These are phyloP conservation scores for Leccinum truebloodii DNA, from an alignment of 768 basidiomycete genomes.

Conservation along the genomic window DNA sequence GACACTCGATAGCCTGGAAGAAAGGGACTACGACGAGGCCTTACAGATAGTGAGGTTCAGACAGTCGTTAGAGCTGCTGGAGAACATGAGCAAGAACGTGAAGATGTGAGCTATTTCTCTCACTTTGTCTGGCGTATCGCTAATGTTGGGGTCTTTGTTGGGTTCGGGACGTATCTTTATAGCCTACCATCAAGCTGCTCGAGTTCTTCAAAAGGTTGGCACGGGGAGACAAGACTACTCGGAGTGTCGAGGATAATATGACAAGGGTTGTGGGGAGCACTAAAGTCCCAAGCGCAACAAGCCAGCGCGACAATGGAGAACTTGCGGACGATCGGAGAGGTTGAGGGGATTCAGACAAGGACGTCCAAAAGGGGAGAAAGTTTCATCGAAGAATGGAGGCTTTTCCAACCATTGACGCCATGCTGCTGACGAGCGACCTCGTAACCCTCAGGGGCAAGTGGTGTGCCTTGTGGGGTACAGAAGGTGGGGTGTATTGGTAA, in stretches of 20 bases:
- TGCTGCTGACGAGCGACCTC: too few relatives aligned
- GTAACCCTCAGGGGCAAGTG: too few relatives aligned
- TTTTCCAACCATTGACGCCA: too few relatives aligned
- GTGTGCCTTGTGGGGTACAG: too few relatives aligned
- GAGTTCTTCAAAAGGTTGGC: constrained; percentile 33
- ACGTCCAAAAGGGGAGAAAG: too few relatives aligned
- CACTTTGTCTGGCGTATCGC: background rate
- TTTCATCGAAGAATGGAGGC: too few relatives aligned
- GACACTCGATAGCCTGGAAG: constrained; percentile 13
- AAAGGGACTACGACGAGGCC: constrained; percentile 1
- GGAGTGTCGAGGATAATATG: background rate
- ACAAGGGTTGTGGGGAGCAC: constrained; percentile 15
- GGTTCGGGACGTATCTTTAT: too few relatives aligned
- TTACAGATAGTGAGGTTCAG: constrained; percentile 35
- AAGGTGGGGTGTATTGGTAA: too few relatives aligned
- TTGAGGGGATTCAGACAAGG: constrained; percentile 9
- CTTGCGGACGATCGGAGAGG: constrained; percentile 24
- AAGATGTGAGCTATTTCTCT: constrained; percentile 31
- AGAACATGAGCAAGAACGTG: constrained; percentile 19
- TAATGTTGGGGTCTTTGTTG: background rate
- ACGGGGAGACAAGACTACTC: constrained; percentile 14
- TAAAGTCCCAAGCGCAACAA: background rate
- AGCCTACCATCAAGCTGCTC: constrained; percentile 39
- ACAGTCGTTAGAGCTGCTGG: constrained; percentile 33
- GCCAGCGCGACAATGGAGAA: constrained; percentile 24